Evolutionary conservation across 441 rosid genomes (phyloP), one percentile per base, ranked within the genome.

Genomic region (Pelargonium cotyledonis): DNA sequence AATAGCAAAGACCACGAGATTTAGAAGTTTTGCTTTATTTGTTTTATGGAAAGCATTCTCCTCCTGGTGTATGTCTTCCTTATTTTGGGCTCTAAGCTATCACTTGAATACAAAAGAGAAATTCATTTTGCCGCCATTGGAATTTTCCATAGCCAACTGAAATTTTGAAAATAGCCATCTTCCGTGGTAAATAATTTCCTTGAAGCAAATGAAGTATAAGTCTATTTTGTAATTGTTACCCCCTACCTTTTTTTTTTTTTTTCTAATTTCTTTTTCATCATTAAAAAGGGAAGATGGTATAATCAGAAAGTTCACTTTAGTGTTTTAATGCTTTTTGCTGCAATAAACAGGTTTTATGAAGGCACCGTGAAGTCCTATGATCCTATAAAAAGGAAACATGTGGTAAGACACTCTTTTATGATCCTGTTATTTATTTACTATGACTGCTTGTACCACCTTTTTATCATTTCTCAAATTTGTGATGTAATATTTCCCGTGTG

Each of bases 331-430:
- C 21, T 31, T 73, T 6, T 67, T 76, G 75, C 65, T 78, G 73
- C 68, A 69, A 72, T 73, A 51, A 72, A 79, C 87, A 95, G 99
- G 91, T 95, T 90, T 81, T 95, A 95, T 82, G 89, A 81, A 76
- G 99, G 99, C 79, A 92, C 96, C 5, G 67, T 95, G 44, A 95
- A 95, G 80, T 92, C 99, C 65, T 91, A 89, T 64, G 99, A 95
- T 77, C 88, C 95, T 65, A 75, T 88, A n/a, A 89, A 89, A 80
- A 76, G 82, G 78, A 95, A 84, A 81, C 98, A 95, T 72, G 98
- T 95, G 89, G 97, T 95, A 82, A 75, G 95, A 73, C 67, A 18
- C 75, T 65, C 31, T 63, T 68, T 64, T 65, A 57, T 49, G 23
- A 49, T 66, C 21, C 70, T 47, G 68, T 65, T 71, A 7, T 21